Base-by-base conservation (phyloP, 2,329 filamentous ascomycete species). In the Pestalotiopsis sp. region DNA sequence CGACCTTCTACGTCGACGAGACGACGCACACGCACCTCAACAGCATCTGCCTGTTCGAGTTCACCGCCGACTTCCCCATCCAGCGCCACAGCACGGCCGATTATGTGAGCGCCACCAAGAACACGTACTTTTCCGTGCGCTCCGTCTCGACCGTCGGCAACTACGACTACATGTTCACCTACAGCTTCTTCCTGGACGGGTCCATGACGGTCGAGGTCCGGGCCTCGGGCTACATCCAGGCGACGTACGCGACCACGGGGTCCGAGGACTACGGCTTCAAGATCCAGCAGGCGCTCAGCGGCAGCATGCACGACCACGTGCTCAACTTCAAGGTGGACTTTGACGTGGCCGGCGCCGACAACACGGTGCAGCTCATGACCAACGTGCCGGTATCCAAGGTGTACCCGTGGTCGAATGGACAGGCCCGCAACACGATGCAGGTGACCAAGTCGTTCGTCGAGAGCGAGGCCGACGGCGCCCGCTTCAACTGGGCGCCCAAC, bases 31-130 rank as follows among this genome's bases (percentile, higher is more conserved):
- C 80, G 0, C 84, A 87, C 66, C 75, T 79, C 1, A 82, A 86
- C 73, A 84, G 82, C 67, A 82, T 90, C 52, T 91, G 88, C 71
- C 68, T 89, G 27, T 89, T 89, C 69, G 87, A 89, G 74, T 81
- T 79, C 64, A 83, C 83, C 14, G 77, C 83, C 1, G 84, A 83
- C 49, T 84, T 81, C 71, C 82, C 86, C 1, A 81, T 89, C 1
- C 81, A 82, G 62, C 80, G 87, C 0, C 87, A 89, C 73, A 81
- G 31, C 68, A 72, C 25, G 69, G 70, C 9, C 45, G 13, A 25
- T 3, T 58, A 41, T n/a, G 17, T 62, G 49, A 31, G n/a, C 20
- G 36, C 64, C 14, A 62, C 65, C 39, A 67, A 67, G 65, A 41
- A 58, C 27, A 45, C 65, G 41, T 63, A 68, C n/a, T 49, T 68